phyloP scores from a whole-genome alignment of 116 monocot genomes.

The Phalaenopsis hybrid region DNA sequence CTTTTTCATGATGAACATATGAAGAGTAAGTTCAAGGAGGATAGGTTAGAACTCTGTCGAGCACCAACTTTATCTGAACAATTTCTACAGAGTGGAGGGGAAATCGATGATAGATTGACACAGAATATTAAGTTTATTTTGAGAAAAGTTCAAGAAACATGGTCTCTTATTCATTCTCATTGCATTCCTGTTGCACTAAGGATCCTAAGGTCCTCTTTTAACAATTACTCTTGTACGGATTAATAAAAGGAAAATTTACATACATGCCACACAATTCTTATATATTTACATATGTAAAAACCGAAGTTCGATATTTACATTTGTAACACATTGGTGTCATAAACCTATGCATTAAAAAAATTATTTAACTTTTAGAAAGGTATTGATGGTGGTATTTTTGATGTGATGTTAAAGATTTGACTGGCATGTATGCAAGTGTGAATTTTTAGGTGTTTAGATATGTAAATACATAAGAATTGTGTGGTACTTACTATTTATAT shows the following conservation, averaged over 20 bases:
- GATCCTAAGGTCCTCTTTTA: constrained; percentile 41
- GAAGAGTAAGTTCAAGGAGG: constrained; percentile 6
- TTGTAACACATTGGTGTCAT: too few relatives aligned
- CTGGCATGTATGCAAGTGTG: too few relatives aligned
- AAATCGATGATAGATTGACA: constrained; percentile 16
- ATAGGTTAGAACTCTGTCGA: background rate
- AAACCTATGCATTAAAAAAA: too few relatives aligned
- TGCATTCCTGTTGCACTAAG: constrained; percentile 19
- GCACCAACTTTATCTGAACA: constrained; percentile 4
- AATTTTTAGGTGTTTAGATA: too few relatives aligned
- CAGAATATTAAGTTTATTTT: constrained; percentile 28
- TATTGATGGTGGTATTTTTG: too few relatives aligned
- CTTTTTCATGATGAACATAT: constrained; percentile 1
- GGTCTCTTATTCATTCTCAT: constrained; percentile 42
- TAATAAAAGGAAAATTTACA: background rate
- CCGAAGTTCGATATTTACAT: too few relatives aligned
- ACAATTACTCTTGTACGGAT: background rate
- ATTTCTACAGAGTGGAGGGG: background rate
- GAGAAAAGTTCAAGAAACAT: constrained; percentile 29
- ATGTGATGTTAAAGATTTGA: too few relatives aligned
- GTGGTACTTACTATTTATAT: too few relatives aligned
- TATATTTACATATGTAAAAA: too few relatives aligned
- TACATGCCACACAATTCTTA: too few relatives aligned
- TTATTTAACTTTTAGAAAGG: too few relatives aligned
- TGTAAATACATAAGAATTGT: too few relatives aligned